Base-by-base conservation (phyloP, 2,329 filamentous ascomycete species). In the Didymosphaeria variabile region DNA sequence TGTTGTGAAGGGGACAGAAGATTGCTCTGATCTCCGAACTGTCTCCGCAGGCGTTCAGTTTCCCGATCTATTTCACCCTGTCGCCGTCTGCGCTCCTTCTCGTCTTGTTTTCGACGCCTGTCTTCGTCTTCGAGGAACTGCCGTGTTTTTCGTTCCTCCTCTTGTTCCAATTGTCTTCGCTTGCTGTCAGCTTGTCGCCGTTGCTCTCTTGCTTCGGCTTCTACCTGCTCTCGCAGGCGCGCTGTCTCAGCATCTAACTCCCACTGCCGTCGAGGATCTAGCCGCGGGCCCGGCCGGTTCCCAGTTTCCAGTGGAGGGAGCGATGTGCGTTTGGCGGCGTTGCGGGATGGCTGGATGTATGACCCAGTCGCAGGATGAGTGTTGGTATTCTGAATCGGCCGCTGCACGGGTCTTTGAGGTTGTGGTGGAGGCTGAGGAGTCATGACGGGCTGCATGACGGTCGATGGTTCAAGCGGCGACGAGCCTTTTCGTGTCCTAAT, bases 31-130 rank as follows among this genome's bases (percentile, higher is more conserved):
- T 75, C 82, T 51, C 91, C 91, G 69, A 92, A 94, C 68, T 90
- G 77, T 67, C 83, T 86, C 23, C 87, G 83, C 8, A 97, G 80
- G 0, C 93, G 85, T 67, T 89, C 89, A 0, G 93, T 97, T 78
- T 97, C 94, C 46, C 88, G 87, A 38, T 97, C 81, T 15, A 85
- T 70, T 57, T 86, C 85, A 1, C 81, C 82, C 63, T 88, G 82
- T 60, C 80, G 82, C 31, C 79, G 77, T 58, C 81, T 84, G 0
- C 81, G 84, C 67, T 91, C 88, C 58, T 83, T 85, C 72, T 93
- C 90, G 46, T 84, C 81, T 52, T 90, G 86, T 5, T 91, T 82
- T 84, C 91, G 89, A 69, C 84, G 85, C 70, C 88, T 86, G 5
- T 73, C 72, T 60, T 78, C 76, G 19, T 74, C 62, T 29, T 77